Percentiles rank a stretch among this genome's conserved stretches.
These are phyloP conservation scores for Cupressus sempervirens DNA, from an alignment of 75 land plant species.

Conservation along the genomic window DNA sequence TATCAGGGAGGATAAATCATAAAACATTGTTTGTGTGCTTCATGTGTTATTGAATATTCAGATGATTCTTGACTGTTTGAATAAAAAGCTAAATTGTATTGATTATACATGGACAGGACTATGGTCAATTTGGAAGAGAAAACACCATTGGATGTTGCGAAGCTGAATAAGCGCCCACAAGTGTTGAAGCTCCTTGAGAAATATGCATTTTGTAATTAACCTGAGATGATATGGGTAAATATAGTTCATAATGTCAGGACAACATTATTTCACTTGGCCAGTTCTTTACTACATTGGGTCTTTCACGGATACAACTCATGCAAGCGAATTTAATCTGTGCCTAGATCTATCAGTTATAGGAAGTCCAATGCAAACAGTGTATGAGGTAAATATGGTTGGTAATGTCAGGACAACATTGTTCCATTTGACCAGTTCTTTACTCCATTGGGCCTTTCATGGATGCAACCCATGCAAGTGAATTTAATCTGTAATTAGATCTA, in stretches of 20 bases:
- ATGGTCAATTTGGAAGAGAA: conserved; percentile 38
- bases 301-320: background rate
- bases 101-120: conserved; percentile 23
- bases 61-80: background rate
- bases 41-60: background rate
- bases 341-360: background rate
- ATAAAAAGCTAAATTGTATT: background rate
- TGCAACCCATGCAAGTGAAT: background rate
- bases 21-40: background rate
- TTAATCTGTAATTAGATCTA: background rate
- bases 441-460: background rate
- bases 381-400: background rate
- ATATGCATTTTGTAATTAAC: conserved; percentile 22
- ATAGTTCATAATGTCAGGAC: background rate
- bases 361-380: background rate
- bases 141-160: conserved; percentile 42
- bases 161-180: conserved; percentile 37
- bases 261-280: background rate
- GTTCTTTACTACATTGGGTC: background rate
- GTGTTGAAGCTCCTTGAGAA: conserved; percentile 38
- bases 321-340: background rate
- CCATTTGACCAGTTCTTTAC: background rate
- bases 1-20: background rate
- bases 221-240: background rate
- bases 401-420: too few relatives aligned